These are phyloP conservation scores for Acacia confusa DNA, from an alignment of 306 rosid species.

Conservation along the genomic window DNA sequence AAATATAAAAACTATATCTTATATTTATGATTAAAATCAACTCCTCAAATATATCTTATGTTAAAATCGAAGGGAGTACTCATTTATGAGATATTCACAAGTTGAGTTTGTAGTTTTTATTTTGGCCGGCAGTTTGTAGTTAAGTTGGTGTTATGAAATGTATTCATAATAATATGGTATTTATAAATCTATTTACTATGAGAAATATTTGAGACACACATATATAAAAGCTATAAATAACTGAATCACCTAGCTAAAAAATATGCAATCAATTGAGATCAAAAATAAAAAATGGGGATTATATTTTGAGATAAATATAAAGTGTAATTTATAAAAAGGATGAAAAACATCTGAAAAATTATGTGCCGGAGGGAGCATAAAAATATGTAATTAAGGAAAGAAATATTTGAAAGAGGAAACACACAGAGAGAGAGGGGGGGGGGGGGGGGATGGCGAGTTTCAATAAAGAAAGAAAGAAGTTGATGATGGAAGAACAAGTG, in stretches of 20 bases:
- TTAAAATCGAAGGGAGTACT: too few species aligned
- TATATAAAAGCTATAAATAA: too few species aligned
- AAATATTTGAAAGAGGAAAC: conserved; percentile 21
- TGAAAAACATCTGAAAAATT: too few species aligned
- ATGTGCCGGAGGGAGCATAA: too few species aligned
- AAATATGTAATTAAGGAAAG: background rate
- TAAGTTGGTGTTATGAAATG: background rate
- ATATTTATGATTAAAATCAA: too few species aligned
- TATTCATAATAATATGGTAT: background rate
- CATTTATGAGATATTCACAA: background rate
- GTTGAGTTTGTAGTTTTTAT: background rate
- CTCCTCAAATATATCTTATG: too few species aligned
- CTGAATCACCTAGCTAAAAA: too few species aligned
- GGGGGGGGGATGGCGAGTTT: conserved; percentile 83
- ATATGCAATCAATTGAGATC: too few species aligned
- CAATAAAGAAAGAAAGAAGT: conserved; percentile 80
- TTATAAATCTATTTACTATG: too few species aligned
- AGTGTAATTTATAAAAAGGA: background rate
- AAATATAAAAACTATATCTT: too few species aligned
- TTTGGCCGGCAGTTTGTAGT: background rate
- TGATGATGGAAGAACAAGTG: conserved; percentile 79
- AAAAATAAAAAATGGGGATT: background rate
- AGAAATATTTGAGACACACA: too few species aligned
- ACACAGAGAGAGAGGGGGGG: conserved; percentile 23
- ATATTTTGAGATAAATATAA: background rate